Percentiles rank a stretch among this genome's conserved stretches.
Evolutionary conservation across 108 stramenopile species (phyloP).

Genomic region (Nitzschia sp.): DNA sequence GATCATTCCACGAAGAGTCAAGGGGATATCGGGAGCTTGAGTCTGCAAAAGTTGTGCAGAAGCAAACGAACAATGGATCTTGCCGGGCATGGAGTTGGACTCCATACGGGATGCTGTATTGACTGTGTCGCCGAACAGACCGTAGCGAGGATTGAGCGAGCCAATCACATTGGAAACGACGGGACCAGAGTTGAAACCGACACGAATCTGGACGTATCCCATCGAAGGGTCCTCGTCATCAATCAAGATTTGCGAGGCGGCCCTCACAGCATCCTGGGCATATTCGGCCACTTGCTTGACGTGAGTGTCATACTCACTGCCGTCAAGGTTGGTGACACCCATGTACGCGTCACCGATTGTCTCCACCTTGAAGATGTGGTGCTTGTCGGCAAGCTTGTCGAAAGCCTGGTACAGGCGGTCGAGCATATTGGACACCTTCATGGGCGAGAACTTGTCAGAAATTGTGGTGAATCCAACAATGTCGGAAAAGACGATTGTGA

Average conservation of each 20-base stretch:
- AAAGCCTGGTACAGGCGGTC: slow-evolving; percentile 65
- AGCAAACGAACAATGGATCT: slow-evolving; percentile 52
- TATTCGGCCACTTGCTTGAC: slow-evolving; percentile 65
- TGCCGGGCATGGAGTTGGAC: slow-evolving; percentile 27
- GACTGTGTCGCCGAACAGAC: slow-evolving; percentile 38
- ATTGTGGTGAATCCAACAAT: slow-evolving; percentile 78
- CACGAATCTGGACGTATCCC: slow-evolving; percentile 59
- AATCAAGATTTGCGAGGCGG: slow-evolving; percentile 46
- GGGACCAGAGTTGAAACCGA: slow-evolving; percentile 67
- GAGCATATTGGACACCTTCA: slow-evolving; percentile 64
- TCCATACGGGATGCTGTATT: slow-evolving; percentile 54
- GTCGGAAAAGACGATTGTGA: slow-evolving; percentile 81
- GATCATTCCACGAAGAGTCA: slow-evolving; percentile 15
- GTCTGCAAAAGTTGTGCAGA: not conserved
- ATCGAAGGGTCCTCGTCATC: slow-evolving; percentile 44
- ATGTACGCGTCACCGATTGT: slow-evolving; percentile 70
- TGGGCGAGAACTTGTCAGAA: slow-evolving; percentile 46
- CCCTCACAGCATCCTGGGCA: slow-evolving; percentile 50
- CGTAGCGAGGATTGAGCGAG: slow-evolving; percentile 53
- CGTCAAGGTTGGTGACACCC: slow-evolving; percentile 53
- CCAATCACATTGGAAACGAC: slow-evolving; percentile 77
- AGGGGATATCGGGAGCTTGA: slow-evolving; percentile 18
- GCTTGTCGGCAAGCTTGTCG: slow-evolving; percentile 56
- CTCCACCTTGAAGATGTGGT: slow-evolving; percentile 66
- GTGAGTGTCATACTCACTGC: slow-evolving; percentile 50